These are phyloP conservation scores for Exutisphaerella laricina DNA, from an alignment of 2,329 filamentous ascomycete species.

Conservation along the genomic window DNA sequence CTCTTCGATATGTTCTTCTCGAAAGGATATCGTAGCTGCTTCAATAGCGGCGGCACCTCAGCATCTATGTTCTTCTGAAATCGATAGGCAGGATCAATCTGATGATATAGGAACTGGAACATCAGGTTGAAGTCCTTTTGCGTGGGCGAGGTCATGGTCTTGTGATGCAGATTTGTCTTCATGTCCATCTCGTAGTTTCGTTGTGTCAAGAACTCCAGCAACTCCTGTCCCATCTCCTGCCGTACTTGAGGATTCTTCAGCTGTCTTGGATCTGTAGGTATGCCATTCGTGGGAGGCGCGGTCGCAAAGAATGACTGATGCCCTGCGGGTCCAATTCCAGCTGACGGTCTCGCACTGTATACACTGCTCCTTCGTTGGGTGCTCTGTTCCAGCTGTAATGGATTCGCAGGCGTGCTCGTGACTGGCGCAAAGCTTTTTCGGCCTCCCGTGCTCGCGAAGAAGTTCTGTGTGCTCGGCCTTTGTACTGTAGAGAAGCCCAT, in stretches of 20 bases:
- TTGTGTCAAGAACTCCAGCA: constrained; percentile 84
- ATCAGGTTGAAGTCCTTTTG: constrained; percentile 98
- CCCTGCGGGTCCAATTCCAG: constrained; percentile 51
- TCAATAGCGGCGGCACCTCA: constrained; percentile 86
- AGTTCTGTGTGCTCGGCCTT: constrained; percentile 70
- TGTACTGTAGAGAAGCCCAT: constrained; percentile 80
- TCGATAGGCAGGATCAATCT: constrained; percentile 87
- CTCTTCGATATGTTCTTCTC: constrained; percentile 95
- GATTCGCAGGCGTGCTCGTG: constrained; percentile 45
- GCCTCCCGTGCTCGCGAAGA: constrained; percentile 53
- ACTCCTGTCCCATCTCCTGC: constrained; percentile 75
- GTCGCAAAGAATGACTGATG: constrained; percentile 96
- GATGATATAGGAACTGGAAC: constrained; percentile 96
- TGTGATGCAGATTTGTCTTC: constrained; percentile 87
- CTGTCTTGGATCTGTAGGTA: constrained; percentile 80
- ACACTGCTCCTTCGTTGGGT: constrained; percentile 69
- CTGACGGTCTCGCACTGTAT: constrained; percentile 53
- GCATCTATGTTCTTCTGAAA: constrained; percentile 95
- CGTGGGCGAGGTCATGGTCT: constrained; percentile 86
- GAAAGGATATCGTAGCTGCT: constrained; percentile 90
- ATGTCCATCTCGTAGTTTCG: constrained; percentile 98
- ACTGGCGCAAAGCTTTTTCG: constrained; percentile 67
- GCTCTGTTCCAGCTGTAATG: constrained; percentile 46
- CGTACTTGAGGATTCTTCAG: constrained; percentile 77
- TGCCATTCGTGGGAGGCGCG: constrained; percentile 71